These are phyloP conservation scores for Taphrina betulina DNA, from an alignment of 1,139 yeast genomes.

Conservation along the genomic window DNA sequence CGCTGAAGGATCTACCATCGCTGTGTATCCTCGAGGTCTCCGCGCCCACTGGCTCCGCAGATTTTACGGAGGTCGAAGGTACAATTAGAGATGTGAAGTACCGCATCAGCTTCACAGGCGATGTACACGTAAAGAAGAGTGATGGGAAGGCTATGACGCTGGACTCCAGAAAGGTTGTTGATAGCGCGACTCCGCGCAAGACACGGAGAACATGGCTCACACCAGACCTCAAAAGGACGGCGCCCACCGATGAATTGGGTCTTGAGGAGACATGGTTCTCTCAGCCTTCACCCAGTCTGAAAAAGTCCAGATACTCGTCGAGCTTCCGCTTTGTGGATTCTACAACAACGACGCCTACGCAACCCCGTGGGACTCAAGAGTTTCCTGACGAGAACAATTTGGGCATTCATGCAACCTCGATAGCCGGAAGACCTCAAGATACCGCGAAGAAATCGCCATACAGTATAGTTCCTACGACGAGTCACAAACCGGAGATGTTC, in stretches of 20 bases:
- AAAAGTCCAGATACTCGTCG: conserved; percentile 8
- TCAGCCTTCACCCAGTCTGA: conserved; percentile 2
- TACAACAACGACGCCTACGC: background rate
- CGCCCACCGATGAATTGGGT: conserved; percentile 20
- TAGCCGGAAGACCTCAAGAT: background rate
- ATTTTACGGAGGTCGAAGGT: no score
- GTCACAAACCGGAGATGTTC: background rate
- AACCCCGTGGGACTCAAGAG: background rate
- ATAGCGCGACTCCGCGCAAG: conserved; percentile 7
- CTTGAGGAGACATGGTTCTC: conserved; percentile 26
- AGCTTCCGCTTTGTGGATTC: conserved; percentile 13
- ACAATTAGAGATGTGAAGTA: conserved; percentile 14
- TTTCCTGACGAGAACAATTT: conserved; percentile 1
- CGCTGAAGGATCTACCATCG: conserved; percentile 25
- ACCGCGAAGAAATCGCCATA: no score
- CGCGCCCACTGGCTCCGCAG: background rate
- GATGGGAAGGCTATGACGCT: background rate
- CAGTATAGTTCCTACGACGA: no score
- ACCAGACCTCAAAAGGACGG: conserved; percentile 15
- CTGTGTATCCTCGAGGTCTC: conserved; percentile 6
- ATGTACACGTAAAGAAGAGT: background rate
- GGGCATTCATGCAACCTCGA: background rate
- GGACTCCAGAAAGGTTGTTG: conserved; percentile 6
- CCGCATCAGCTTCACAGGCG: conserved; percentile 7
- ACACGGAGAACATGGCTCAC: conserved; percentile 26